Evolutionary conservation across 768 basidiomycete genomes (phyloP).

Genomic region (Termitomyces sp.): DNA sequence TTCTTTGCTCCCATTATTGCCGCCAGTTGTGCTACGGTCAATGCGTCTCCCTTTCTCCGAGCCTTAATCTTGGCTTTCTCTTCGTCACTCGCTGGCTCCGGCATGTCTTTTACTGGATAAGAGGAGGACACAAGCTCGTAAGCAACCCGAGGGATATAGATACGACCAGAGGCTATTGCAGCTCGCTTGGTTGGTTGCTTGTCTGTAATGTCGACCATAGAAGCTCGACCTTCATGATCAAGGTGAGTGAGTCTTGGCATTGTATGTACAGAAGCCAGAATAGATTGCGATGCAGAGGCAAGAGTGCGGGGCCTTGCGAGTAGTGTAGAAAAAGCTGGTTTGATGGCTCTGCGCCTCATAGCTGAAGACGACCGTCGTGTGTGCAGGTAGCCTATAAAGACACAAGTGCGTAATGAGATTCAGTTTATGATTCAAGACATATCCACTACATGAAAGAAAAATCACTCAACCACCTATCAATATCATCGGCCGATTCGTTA

Average conservation of each 20-base stretch:
- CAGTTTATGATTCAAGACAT: constrained; percentile 13
- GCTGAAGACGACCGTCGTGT: not conserved
- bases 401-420: constrained; percentile 9
- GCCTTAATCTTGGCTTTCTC: constrained; percentile 44
- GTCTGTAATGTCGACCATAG: constrained; percentile 77
- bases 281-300: constrained; percentile 7
- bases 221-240: constrained; percentile 61
- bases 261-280: constrained; percentile 20
- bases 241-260: constrained; percentile 57
- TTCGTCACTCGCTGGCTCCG: constrained; percentile 11
- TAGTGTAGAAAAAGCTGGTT: not conserved
- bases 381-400: constrained; percentile 11
- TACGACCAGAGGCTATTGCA: constrained; percentile 73
- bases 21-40: constrained; percentile 77
- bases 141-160: constrained; percentile 60
- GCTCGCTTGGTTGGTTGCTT: constrained; percentile 58
- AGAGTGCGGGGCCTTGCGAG: not conserved
- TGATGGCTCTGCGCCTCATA: not conserved
- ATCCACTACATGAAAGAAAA: constrained; percentile 20
- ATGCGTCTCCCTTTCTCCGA: constrained; percentile 59
- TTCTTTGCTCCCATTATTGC: constrained; percentile 86
- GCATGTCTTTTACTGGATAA: constrained; percentile 23
- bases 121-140: constrained; percentile 55
- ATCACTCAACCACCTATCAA: constrained; percentile 86
- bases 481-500: constrained; percentile 84